A percentile compares a stretch with the other conserved stretches of the same genome.
Conservation (phyloP, 2,329 filamentous ascomycete species). For the Taxawa tesnikishii region DNA sequence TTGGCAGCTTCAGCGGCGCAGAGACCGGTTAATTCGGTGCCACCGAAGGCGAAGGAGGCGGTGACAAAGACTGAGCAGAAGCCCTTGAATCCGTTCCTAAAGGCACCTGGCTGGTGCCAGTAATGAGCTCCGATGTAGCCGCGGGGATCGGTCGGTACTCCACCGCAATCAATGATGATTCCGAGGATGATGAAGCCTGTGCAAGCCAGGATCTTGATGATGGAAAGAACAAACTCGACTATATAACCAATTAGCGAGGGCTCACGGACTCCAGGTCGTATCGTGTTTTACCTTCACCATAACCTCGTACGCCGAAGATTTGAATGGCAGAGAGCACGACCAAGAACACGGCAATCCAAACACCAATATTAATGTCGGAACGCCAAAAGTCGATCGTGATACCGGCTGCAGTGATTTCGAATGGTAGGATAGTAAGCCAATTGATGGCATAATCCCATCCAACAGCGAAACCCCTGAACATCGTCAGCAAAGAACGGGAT, state of each 20-base stretch:
- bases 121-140: conserved; percentile 50
- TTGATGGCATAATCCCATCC: conserved; percentile 19
- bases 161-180: conserved; percentile 47
- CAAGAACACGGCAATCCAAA: conserved; percentile 21
- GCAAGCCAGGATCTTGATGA: conserved; percentile 30
- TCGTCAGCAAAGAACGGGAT: conserved; percentile 1
- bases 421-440: conserved; percentile 19
- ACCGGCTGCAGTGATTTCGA: conserved; percentile 18
- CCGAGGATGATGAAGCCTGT: conserved; percentile 54
- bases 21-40: conserved; percentile 44
- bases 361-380: conserved; percentile 11
- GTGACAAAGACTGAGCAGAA: conserved; percentile 53
- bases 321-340: conserved; percentile 18
- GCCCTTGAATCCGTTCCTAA: conserved; percentile 49
- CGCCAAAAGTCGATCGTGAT: conserved; percentile 12
- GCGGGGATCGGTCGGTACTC: conserved; percentile 39
- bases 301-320: conserved; percentile 20
- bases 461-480: conserved; percentile 16
- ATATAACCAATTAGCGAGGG: conserved; percentile 1
- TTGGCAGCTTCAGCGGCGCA: conserved; percentile 37
- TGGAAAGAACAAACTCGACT: conserved; percentile 22
- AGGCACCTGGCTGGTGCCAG: conserved; percentile 23
- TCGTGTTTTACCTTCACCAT: conserved; percentile 14
- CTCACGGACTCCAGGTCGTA: background rate
- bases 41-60: conserved; percentile 51